A percentile compares a stretch with the other conserved stretches of the same genome.
Evolutionary conservation across 257 asterid species (phyloP).

Genomic region (Nicotiana tomentosiformis): DNA sequence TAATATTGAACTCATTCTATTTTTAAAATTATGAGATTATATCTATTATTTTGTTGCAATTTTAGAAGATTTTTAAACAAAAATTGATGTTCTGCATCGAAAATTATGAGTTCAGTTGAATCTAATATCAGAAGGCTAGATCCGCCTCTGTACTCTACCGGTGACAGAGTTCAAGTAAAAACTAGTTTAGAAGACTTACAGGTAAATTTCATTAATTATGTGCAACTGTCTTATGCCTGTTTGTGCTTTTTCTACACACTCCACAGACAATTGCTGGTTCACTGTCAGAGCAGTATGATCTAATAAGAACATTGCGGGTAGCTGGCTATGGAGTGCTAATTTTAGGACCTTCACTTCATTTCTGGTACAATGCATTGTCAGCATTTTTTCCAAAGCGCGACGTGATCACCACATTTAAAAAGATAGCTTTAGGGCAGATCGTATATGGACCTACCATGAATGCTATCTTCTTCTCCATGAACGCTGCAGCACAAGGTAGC

Average conservation of each 20-base stretch:
- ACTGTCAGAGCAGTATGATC: slow-evolving; percentile 30
- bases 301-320: slow-evolving; percentile 31
- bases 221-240: too few species aligned
- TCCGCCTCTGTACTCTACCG: too few species aligned
- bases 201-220: too few species aligned
- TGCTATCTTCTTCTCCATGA: slow-evolving; percentile 63
- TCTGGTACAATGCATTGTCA: slow-evolving; percentile 25
- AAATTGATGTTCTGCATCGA: too few species aligned
- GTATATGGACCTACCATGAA: slow-evolving; percentile 80
- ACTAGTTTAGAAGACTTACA: too few species aligned
- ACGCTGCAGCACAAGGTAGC: slow-evolving; percentile 81
- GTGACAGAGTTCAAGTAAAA: too few species aligned
- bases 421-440: slow-evolving; percentile 73
- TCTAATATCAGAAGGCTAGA: too few species aligned
- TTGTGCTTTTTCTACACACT: neutral
- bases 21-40: too few species aligned
- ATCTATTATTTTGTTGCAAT: too few species aligned
- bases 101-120: too few species aligned
- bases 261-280: slow-evolving; percentile 22
- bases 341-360: slow-evolving; percentile 38
- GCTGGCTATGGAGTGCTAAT: slow-evolving; percentile 36
- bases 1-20: too few species aligned
- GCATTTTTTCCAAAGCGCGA: slow-evolving; percentile 49
- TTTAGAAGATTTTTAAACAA: too few species aligned
- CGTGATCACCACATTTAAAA: slow-evolving; percentile 55